phyloP scores from a whole-genome alignment of 441 rosid genomes.

The Gossypium schwendimanii region DNA sequence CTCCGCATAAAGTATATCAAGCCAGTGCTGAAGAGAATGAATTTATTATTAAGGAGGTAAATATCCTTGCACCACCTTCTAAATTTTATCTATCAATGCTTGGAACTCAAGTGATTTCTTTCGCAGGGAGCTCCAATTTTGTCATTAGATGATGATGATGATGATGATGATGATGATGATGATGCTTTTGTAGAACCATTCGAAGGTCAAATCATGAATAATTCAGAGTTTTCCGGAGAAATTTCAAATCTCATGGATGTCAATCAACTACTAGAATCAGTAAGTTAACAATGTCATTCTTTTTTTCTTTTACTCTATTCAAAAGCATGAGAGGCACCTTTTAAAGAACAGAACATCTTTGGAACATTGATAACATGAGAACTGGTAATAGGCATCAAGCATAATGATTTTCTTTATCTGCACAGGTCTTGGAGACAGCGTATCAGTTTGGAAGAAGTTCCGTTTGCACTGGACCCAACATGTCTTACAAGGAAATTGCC shows the following conservation, averaged over 20 bases:
- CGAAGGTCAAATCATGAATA: slow-evolving; percentile 31
- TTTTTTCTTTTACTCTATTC: background rate
- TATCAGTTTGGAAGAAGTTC: slow-evolving; percentile 56
- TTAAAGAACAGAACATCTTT: background rate
- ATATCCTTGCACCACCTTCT: background rate
- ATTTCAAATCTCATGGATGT: slow-evolving; percentile 40
- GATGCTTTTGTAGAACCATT: slow-evolving; percentile 35
- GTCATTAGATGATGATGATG: slow-evolving; percentile 33
- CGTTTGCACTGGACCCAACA: slow-evolving; percentile 40
- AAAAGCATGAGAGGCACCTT: background rate
- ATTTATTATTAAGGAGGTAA: slow-evolving; percentile 26
- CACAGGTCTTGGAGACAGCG: slow-evolving; percentile 48
- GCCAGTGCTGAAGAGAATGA: slow-evolving; percentile 29
- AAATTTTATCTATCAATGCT: slow-evolving; percentile 2
- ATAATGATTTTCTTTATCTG: background rate
- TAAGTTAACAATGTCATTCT: slow-evolving; percentile 23
- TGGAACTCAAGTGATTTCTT: slow-evolving; percentile 5
- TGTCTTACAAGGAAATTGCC: slow-evolving; percentile 58
- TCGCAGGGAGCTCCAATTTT: slow-evolving; percentile 32
- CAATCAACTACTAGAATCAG: slow-evolving; percentile 64
- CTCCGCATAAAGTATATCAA: slow-evolving; percentile 34
- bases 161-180: slow-evolving; percentile 43
- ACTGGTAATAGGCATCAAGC: background rate
- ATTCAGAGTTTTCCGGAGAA: slow-evolving; percentile 20
- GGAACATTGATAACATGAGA: background rate